Base-by-base conservation (phyloP, 805 yeast genomes). In the Ogataea sp. region DNA sequence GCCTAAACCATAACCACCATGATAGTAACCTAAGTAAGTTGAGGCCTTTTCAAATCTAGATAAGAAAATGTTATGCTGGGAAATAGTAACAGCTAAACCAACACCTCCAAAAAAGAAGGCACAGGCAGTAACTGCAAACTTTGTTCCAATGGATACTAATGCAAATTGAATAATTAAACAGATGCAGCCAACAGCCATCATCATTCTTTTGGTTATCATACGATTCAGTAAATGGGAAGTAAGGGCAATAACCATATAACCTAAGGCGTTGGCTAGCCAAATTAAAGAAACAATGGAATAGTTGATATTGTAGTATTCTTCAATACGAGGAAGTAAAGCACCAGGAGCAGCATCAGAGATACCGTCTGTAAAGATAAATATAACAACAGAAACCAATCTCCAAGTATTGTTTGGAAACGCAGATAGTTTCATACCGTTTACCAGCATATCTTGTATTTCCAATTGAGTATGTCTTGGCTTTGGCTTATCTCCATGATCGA, bases 1-100 rank as follows among this genome's bases (percentile, higher is more conserved):
- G 2, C 89, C 88, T 3, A 76, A 48, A 1, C 94, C 94, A 55
- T 82, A 83, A 13, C 67, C 52, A 1, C 85, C 89, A 59, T 83
- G 93, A 42, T 73, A 62, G 20, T 67, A 55, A 1, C 89, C 84
- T 58, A 81, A 65, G 42, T 73, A 64, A 39, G 70, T 73, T 35
- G 82, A 76, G 36, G 75, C 69, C 42, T 75, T 73, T 20, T 67
- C 66, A 28, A 80, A 57, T 41, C 68, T 56, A 4, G 77, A 59
- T 16, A 75, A 43, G 46, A 74, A 76, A 15, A 75, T 67, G 48
- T 76, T 78, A 33, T 65, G 63, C 44, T 74, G 78, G 4, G 80
- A 64, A 20, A 71, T 42, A 2, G 68, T 66, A 29, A 64, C 52
- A 1, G 80, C 82, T 32, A 66, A 46, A 6, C 82, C 84, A 18